Base-by-base conservation (phyloP, 1,284 basidiomycete species). In the Malassezia japonica region DNA sequence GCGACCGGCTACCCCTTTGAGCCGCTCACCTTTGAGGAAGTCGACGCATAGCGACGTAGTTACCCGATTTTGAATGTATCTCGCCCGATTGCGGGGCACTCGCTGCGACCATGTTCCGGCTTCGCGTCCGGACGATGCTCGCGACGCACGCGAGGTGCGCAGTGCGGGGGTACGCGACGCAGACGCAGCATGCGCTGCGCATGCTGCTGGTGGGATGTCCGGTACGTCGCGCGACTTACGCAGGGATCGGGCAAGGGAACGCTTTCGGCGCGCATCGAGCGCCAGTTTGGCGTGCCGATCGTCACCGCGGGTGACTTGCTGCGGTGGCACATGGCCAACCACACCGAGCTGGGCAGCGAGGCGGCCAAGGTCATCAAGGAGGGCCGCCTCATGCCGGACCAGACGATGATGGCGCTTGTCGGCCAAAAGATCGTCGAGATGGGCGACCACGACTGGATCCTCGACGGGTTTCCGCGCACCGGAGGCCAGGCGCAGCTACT, bases 401-500 rank as follows among this genome's bases (percentile, higher is more conserved):
- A 50, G 41, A 61, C 64, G 16, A 72, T 72, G 67, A 69, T 69
- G 67, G 46, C 55, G 24, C 51, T 72, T 6, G 56, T 70, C 40
- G 54, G 57, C n/a, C 23, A 53, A 6, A 59, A 64, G 38, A 50
- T 70, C 3, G 12, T 48, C 7, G 31, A 48, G 21, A 43, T 64
- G 15, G 52, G 33, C 0, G 34, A 31, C 2, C 23, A 56, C 80
- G 82, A 86, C 69, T 95, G 91, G 91, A 85, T 96, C 59, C 75
- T 98, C 29, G 92, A 99, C 67, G 92, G 92, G 5, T 98, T 98
- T 70, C 92, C 92, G 27, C 83, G 92, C 33, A 99, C 92, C 2
- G 75, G 92, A 2, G 82, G 81, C 15, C 92, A 99, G 75, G 92
- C 87, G 1, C 77, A 83, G 70, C 77, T 92, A 37, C 79, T 99